Percentiles rank a stretch among this genome's conserved stretches.
Evolutionary conservation across 345 rosid genomes (phyloP).

Genomic region (Kernera saxatilis): DNA sequence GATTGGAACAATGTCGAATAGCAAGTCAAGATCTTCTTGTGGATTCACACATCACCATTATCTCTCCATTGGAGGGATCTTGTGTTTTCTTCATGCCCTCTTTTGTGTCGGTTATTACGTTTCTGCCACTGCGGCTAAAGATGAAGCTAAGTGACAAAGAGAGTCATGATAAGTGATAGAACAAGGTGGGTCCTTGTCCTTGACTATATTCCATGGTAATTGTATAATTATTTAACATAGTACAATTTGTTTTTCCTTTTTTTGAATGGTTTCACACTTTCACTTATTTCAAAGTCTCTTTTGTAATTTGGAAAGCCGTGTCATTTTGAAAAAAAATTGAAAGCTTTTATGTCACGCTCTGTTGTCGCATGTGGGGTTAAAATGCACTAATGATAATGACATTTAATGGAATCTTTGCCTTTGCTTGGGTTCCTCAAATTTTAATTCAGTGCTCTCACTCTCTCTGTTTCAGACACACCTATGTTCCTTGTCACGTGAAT

Average conservation of each 20-base stretch:
- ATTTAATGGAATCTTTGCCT: constrained; percentile 25
- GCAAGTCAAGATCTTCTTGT: constrained; percentile 71
- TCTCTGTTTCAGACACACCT: neutral
- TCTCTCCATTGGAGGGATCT: constrained; percentile 81
- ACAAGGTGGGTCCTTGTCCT: constrained; percentile 23
- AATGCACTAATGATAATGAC: constrained; percentile 10
- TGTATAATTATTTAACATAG: constrained; percentile 7
- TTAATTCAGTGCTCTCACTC: constrained; percentile 4
- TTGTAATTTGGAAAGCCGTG: constrained; percentile 22
- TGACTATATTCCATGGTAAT: constrained; percentile 18
- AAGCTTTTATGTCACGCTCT: constrained; percentile 28
- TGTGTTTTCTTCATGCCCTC: constrained; percentile 82
- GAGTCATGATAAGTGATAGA: neutral
- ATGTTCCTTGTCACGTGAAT: constrained; percentile 1
- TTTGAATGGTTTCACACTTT: neutral
- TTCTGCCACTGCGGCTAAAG: constrained; percentile 61
- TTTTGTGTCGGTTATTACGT: constrained; percentile 77
- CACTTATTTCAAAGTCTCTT: constrained; percentile 14
- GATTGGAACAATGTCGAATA: constrained; percentile 72
- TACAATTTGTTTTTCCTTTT: neutral
- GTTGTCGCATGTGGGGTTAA: constrained; percentile 19
- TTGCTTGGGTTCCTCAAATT: constrained; percentile 18
- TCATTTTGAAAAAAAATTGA: constrained; percentile 7
- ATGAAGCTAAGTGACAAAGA: constrained; percentile 34
- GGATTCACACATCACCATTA: constrained; percentile 88